Base-by-base conservation (phyloP, 2,329 filamentous ascomycete species). In the Phyllosticta paracitricarpa region DNA sequence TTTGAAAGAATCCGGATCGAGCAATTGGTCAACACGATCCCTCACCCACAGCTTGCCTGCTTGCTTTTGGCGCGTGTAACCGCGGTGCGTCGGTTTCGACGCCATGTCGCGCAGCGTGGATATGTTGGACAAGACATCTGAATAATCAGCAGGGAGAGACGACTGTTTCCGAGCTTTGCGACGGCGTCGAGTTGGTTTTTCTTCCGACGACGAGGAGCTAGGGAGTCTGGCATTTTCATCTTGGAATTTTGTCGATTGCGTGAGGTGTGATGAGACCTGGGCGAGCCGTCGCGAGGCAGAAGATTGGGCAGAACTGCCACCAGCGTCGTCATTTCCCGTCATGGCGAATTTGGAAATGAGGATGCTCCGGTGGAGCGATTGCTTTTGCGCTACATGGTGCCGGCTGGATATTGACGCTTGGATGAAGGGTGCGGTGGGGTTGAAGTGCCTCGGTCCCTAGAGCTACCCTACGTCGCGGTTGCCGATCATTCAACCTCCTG, bases 41-140 rank as follows among this genome's bases (percentile, higher is more conserved):
- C 84, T 79, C 0, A 86, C 84, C 83, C 84, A 86, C 19, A 87
- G 76, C 69, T 87, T 87, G 1, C 84, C 84, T 2, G 82, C 79
- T 70, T 83, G 76, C 65, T 84, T 85, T 68, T 87, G 84, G 4
- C 82, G 79, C n/a, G 82, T 71, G 64, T 86, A 87, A 25, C 84
- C 84, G 63, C 80, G 75, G 61, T 80, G 80, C 7, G 72, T 78
- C 0, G 76, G 69, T 58, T 84, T 76, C 24, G 76, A 72, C 10
- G 84, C 83, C 48, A 84, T 79, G 6, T 70, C 73, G 17, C 75
- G 76, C 1, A 87, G 76, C 0, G 76, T 75, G 4, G 72, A 65
- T n/a, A 87, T 75, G 65, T 86, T 82, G n/a, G 71, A 73, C 0
- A 85, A 78, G 17, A 86, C 78, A 65, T 87, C 84, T 35, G 81